Base-by-base conservation (phyloP, 2,329 filamentous ascomycete genomes). In the Fusarium scirpi region DNA sequence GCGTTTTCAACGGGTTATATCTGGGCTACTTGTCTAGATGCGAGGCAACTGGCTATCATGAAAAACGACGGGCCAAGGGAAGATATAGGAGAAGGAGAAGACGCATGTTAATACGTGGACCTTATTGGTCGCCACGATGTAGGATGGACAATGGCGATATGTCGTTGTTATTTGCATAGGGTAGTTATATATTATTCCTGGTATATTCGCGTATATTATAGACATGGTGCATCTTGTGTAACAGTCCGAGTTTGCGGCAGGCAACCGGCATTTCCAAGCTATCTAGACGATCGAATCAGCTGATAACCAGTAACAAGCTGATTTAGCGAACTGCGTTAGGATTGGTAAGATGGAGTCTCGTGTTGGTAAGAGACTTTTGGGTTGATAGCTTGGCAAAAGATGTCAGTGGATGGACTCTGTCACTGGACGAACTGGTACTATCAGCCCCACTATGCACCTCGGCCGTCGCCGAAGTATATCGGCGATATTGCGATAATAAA, bases 1-100 rank as follows among this genome's bases (percentile, higher is more conserved):
- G 69, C 69, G 69, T 71, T 71, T 67, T 70, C 40, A 72, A 61
- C 48, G 69, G 69, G 55, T 56, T 54, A 64, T 62, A 59, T 45
- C 51, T 44, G 30, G 22, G 49, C 40, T 29, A 54, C 52, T 57
- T 41, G 51, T 41, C 40, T 41, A 46, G 25, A 55, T 70, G 54
- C 34, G 46, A 47, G 16, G 45, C 44, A 63, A 54, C 51, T 44
- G 40, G 52, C 34, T 52, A 32, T 53, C 43, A 72, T 45, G 46
- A 58, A 72, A 63, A 54, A 44, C 20, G 49, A 70, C 34, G 38
- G 55, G 34, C 38, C 40, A 62, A 44, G 18, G 65, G 56, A 56
- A 49, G 41, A 52, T 55, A 46, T n/a, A 54, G 47, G 53, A 56
- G 53, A 57, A 55, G 27, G 20, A 38, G 52, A 56, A 47, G 45